phyloP scores from a whole-genome alignment of 2,329 filamentous ascomycete species.

The Beauveria bassiana region DNA sequence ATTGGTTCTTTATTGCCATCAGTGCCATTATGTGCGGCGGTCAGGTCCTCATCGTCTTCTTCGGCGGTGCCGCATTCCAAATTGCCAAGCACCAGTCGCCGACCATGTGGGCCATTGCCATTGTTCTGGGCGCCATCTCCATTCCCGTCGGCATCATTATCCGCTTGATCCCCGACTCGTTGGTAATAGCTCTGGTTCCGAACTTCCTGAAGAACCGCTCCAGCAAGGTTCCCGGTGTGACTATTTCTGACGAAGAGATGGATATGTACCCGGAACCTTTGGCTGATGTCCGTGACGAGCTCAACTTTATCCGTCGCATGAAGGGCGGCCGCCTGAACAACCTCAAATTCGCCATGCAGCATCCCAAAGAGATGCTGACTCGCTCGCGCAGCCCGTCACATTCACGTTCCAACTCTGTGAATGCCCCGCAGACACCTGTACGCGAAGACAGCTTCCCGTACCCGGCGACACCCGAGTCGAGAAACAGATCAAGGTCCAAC shows the following conservation, averaged over 20 bases:
- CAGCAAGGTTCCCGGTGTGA: constrained; percentile 44
- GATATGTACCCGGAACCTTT: constrained; percentile 63
- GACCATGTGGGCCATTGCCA: constrained; percentile 80
- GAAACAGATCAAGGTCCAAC: constrained; percentile 59
- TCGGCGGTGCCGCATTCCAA: constrained; percentile 74
- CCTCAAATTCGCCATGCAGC: constrained; percentile 68
- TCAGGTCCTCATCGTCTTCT: constrained; percentile 82
- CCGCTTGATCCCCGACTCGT: constrained; percentile 71
- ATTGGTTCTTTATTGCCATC: constrained; percentile 85
- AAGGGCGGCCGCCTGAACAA: constrained; percentile 78
- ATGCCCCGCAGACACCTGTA: constrained; percentile 54
- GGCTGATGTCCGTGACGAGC: constrained; percentile 69
- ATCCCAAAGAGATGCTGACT: constrained; percentile 64
- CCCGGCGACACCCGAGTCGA: constrained; percentile 50
- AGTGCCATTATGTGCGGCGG: constrained; percentile 81
- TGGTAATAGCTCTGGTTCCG: constrained; percentile 47
- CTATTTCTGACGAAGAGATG: constrained; percentile 61
- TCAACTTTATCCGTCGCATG: constrained; percentile 71
- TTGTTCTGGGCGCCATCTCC: constrained; percentile 77
- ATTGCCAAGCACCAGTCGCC: constrained; percentile 58
- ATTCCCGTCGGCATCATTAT: constrained; percentile 76
- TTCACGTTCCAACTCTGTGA: constrained; percentile 56
- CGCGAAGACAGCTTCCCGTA: constrained; percentile 45
- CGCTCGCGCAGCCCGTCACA: constrained; percentile 56
- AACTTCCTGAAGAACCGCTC: constrained; percentile 43